phyloP scores from a whole-genome alignment of 495 filamentous ascomycete genomes.

The Penicillium cataractarum region DNA sequence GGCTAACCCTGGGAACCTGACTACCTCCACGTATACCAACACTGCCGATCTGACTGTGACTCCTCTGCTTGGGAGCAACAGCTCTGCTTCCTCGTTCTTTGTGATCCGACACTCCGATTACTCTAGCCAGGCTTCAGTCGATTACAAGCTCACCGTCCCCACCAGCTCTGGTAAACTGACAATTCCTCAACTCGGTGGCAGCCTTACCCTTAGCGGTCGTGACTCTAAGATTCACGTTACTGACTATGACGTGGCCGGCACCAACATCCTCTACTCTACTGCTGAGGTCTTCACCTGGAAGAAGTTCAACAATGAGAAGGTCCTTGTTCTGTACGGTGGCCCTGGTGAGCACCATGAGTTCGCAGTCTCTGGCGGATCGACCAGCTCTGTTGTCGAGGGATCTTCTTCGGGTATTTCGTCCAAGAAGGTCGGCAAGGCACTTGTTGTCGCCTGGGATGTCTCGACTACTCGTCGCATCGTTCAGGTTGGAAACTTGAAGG shows the following conservation, averaged over 20 bases:
- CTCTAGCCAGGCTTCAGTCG: conserved; percentile 53
- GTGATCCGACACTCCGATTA: conserved; percentile 68
- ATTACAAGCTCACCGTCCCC: conserved; percentile 63
- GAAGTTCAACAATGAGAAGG: conserved; percentile 58
- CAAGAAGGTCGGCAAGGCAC: conserved; percentile 45
- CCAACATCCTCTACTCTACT: conserved; percentile 71
- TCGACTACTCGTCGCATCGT: conserved; percentile 56
- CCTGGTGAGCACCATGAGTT: conserved; percentile 72
- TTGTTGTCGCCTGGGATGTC: conserved; percentile 62
- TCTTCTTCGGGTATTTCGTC: conserved; percentile 39
- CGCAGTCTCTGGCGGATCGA: conserved; percentile 50
- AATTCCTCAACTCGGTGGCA: conserved; percentile 65
- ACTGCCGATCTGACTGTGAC: conserved; percentile 60
- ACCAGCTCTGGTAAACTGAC: conserved; percentile 64
- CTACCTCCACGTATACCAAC: conserved; percentile 53
- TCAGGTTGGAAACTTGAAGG: conserved; percentile 55
- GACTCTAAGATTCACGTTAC: conserved; percentile 78
- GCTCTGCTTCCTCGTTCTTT: conserved; percentile 58
- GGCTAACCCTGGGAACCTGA: conserved; percentile 51
- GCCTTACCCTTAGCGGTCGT: conserved; percentile 66
- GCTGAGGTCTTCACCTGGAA: conserved; percentile 78
- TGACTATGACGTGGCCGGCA: conserved; percentile 70
- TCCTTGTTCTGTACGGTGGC: conserved; percentile 72
- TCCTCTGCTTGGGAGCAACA: conserved; percentile 55
- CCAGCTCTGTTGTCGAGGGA: conserved; percentile 54